Base-by-base conservation (phyloP, 129 eudicot species). In the Escallonia herrerae region DNA sequence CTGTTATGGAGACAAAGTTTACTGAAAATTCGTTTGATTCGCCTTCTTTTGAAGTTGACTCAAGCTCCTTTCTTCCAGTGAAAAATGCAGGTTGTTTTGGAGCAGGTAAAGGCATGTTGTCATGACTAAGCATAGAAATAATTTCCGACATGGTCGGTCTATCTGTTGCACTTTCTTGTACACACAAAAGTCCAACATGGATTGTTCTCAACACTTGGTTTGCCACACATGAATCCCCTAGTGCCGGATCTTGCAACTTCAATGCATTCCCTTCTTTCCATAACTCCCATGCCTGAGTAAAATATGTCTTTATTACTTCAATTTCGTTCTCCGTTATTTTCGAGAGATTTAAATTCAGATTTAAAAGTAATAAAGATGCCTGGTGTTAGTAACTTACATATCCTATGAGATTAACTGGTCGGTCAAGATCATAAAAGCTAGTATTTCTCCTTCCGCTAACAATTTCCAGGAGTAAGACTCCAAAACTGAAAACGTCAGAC, bases 81-180 rank as follows among this genome's bases (percentile, higher is more conserved):
- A 64, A 50, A 64, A 49, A 64, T 12, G 69, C 69, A 2, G 69
- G 58, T 6, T 12, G 15, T 64, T 64, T 50, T 6, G 80, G 73
- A 37, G 9, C 14, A 13, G 79, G 71, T 59, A 82, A 56, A 9
- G 56, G 9, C 38, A 38, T 15, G 4, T 65, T 75, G 43, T 72
- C 84, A 61, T 75, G 79, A 4, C 58, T 22, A 58, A 82, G 77
- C 79, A 82, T 65, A 6, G 79, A 64, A 8, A 79, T 43, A 59
- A 78, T 76, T 12, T 72, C 74, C 3, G 72, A 73, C 58, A 69
- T 82, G 87, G 84, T 44, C 84, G 33, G 33, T 22, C 33, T 22
- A 22, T 22, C 33, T 22, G 33, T 22, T 22, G 33, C 33, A 22
- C 33, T 64, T 41, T 82, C 84, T 75, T 82, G 79, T n/a, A 82